Percentiles rank a stretch among this genome's conserved stretches.
phyloP scores from a whole-genome alignment of 768 basidiomycete genomes.

The Boletus rubescentipes region DNA sequence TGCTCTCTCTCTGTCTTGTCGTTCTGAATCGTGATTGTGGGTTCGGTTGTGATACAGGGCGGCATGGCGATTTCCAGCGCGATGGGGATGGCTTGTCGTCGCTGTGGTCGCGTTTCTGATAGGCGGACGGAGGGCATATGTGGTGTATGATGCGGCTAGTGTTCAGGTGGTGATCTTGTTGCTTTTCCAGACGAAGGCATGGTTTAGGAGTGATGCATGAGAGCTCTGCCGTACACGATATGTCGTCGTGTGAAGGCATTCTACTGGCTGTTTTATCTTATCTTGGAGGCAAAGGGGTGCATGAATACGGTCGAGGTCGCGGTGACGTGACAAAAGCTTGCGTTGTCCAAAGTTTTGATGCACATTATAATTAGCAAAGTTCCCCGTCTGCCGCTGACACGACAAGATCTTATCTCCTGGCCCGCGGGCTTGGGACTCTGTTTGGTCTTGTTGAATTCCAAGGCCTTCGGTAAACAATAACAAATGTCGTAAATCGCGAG shows the following conservation, averaged over 20 bases:
- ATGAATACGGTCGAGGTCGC: too few relatives aligned
- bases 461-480: not conserved
- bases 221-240: too few relatives aligned
- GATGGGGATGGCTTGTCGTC: constrained; percentile 54
- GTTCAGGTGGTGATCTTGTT: constrained; percentile 25
- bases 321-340: too few relatives aligned
- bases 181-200: constrained; percentile 2
- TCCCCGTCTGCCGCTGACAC: too few relatives aligned
- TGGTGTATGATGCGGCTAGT: constrained; percentile 63
- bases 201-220: too few relatives aligned
- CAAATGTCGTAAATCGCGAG: not conserved
- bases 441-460: constrained; percentile 9
- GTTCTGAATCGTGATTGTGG: not conserved
- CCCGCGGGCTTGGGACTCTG: not conserved
- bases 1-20: not conserved
- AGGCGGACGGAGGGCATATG: constrained; percentile 66
- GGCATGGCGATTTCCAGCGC: constrained; percentile 27
- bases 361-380: too few relatives aligned
- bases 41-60: constrained; percentile 5
- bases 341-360: too few relatives aligned
- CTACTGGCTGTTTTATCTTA: too few relatives aligned
- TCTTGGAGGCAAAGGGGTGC: too few relatives aligned
- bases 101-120: constrained; percentile 57
- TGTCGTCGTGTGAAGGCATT: not conserved
- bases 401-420: too few relatives aligned